These are phyloP conservation scores for Cercospora janseana DNA, from an alignment of 2,329 filamentous ascomycete species.

Conservation along the genomic window DNA sequence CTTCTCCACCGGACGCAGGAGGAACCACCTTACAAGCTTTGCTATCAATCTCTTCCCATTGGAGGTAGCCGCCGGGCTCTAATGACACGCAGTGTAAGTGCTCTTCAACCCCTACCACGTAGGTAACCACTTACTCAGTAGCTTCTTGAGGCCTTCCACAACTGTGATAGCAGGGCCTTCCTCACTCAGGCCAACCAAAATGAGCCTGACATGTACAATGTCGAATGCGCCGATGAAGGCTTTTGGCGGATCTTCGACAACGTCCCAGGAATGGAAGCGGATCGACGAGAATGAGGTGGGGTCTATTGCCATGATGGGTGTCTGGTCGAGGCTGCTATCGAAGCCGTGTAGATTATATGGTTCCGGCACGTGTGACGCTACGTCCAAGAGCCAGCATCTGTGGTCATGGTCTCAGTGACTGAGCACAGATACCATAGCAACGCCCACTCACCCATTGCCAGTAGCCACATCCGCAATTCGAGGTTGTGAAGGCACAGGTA, in stretches of 20 bases:
- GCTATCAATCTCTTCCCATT: conserved; percentile 2
- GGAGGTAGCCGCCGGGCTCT: neutral
- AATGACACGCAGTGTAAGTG: neutral
- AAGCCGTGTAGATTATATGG: conserved; percentile 4
- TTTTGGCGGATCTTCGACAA: neutral
- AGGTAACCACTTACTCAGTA: neutral
- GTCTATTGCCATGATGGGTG: neutral
- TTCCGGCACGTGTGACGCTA: neutral
- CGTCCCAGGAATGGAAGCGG: conserved; percentile 11
- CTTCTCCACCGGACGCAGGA: neutral
- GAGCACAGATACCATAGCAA: neutral
- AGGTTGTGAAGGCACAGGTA: conserved; percentile 1
- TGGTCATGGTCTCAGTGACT: neutral
- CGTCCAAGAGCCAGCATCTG: conserved; percentile 1
- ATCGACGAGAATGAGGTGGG: conserved; percentile 4
- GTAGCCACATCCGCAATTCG: neutral
- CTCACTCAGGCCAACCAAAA: conserved; percentile 6
- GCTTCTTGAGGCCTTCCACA: neutral
- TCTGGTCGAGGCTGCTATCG: neutral
- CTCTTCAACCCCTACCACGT: too few relatives aligned
- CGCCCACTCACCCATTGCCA: neutral
- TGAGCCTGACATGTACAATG: conserved; percentile 11
- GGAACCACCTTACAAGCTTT: neutral
- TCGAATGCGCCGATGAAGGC: conserved; percentile 8
- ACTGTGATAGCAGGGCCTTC: neutral